phyloP scores from a whole-genome alignment of 345 rosid species.

The Citrus australasica region DNA sequence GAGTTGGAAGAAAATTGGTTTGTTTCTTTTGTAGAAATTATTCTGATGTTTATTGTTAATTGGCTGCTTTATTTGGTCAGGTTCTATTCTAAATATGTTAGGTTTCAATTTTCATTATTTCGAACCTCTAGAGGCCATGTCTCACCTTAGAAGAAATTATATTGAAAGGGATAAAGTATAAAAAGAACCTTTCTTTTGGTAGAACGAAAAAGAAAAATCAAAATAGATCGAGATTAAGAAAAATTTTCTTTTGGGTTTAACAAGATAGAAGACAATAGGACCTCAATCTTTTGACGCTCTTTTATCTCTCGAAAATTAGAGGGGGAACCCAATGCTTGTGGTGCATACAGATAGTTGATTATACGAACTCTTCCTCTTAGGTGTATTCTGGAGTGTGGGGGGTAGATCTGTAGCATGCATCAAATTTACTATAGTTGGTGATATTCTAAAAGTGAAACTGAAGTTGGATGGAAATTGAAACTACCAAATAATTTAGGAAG shows the following conservation, averaged over 20 bases:
- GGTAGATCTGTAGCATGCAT: not conserved
- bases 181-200: not conserved
- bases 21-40: conserved; percentile 13
- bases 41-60: not conserved
- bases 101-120: not conserved
- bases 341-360: not conserved
- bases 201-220: not conserved
- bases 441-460: not conserved
- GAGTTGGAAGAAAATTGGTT: conserved; percentile 92
- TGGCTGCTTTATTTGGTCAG: not conserved
- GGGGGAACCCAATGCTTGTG: not conserved
- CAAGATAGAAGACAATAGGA: not conserved
- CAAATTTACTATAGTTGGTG: not conserved
- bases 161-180: not conserved
- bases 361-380: not conserved
- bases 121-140: not conserved
- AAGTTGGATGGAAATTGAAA: not conserved
- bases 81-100: not conserved
- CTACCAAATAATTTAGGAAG: not conserved
- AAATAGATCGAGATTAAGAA: not conserved
- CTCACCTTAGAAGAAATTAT: not conserved
- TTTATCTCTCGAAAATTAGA: not conserved
- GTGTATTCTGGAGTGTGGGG: not conserved
- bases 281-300: not conserved
- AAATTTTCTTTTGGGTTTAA: not conserved